Base-by-base conservation (phyloP, 2,329 filamentous ascomycete species). In the Esteya vermicola region DNA sequence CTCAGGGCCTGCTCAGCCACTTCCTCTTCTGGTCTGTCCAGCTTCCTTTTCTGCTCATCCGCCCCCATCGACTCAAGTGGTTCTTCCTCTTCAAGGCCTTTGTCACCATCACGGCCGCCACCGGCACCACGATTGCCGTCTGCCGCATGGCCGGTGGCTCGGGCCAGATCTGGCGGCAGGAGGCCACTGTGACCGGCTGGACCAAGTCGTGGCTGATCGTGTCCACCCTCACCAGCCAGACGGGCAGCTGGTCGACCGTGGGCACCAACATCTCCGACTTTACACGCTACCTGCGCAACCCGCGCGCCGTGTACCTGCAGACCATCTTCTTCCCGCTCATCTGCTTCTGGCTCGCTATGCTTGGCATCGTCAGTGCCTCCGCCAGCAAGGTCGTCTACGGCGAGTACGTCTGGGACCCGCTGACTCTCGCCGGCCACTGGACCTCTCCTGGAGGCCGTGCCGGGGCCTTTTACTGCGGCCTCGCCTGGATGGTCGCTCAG, bases 51-150 rank as follows among this genome's bases (percentile, higher is more conserved):
- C 49, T 71, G 26, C 55, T 64, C 41, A 69, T 70, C 50, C 65
- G 67, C 36, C 65, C 67, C 9, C 65, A 66, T 41, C 62, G 60
- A 39, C 54, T 70, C 26, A 53, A 60, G 19, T 68, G 58, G 54
- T 51, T 69, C 33, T 68, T 68, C 42, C 58, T 65, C 7, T 48
- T 57, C 46, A 63, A 62, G 52, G 32, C 23, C 4, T 2, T 40
- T 6, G 31, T 40, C 18, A 25, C 14, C 22, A 23, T 20, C 6
- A 26, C 13, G 14, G 23, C 38, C 7, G 25, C 25, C 3, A 16
- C 36, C 13, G 38, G 38, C 38, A 40, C 14, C 10, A 19, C 93
- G 57, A 80, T 85, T 51, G 94, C 86, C 86, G 74, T 84, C 4
- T 68, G 93, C 26, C 76, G 83, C 28, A 73, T 81, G 25, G 38